Evolutionary conservation across 2,329 filamentous ascomycete genomes (phyloP), one percentile per base, ranked within the genome.

Genomic region (Parasarocladium wereldwijsianum): DNA sequence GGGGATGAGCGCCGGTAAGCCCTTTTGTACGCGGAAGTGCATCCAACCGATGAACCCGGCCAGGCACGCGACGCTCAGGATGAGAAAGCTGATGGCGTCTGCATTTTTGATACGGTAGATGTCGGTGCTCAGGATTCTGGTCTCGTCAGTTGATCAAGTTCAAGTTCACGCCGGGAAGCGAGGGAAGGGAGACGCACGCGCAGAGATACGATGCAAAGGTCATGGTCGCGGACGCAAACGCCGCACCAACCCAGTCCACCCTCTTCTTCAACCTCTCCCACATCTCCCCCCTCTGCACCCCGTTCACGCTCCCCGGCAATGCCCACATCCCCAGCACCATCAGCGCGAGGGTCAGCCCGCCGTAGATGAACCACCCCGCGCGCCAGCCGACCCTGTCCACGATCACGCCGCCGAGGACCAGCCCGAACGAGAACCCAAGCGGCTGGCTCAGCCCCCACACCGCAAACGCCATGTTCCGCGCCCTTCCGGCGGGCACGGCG

Each of bases 41-140:
- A 70, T 58, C 70, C 70, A 76, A 8, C 51, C 42, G 24, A 64
- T 47, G 41, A 76, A 76, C 0, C 47, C 40, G 0, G 61, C 60
- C 3, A 71, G 44, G 3, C 59, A 38, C 3, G 52, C 37, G 3
- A 59, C 35, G 4, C 58, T 55, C 3, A 66, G 31, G 3, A 49
- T 47, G 0, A 76, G 45, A 3, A 69, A 42, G 0, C 51, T 49
- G 12, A 70, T 60, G 20, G 55, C 64, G 1, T 44, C 39, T 0
- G 58, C 45, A 1, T 58, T 40, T n/a, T 44, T 49, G 27, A 71
- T 62, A 2, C 51, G 52, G 1, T 48, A 38, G 2, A 53, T 43
- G 28, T 52, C 46, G 8, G 51, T 51, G 16, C 57, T 60, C 8
- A 64, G 24, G 15, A 47, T 34, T 3, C 47, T 54, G 29, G 23